These are phyloP conservation scores for Trichophyton rubrum DNA, from an alignment of 2,329 filamentous ascomycete genomes.

Conservation along the genomic window DNA sequence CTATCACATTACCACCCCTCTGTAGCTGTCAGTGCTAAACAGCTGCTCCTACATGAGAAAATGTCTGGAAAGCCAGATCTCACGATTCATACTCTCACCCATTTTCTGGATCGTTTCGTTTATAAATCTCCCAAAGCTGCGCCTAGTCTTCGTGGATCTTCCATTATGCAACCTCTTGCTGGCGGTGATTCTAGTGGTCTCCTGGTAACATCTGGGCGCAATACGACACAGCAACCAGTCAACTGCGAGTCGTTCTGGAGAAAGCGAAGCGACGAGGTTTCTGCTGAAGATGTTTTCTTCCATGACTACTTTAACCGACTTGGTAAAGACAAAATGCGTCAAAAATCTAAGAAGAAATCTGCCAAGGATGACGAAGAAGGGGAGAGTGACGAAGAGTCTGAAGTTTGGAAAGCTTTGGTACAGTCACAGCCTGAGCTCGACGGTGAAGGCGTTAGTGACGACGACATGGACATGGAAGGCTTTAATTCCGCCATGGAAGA, in stretches of 20 bases:
- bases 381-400: slow-evolving; percentile 55
- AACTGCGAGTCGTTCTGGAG: slow-evolving; percentile 88
- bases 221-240: slow-evolving; percentile 52
- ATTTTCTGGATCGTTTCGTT: slow-evolving; percentile 97
- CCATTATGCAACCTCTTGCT: slow-evolving; percentile 91
- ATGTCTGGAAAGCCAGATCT: slow-evolving; percentile 83
- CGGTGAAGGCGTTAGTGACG: slow-evolving; percentile 45
- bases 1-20: slow-evolving; percentile 83
- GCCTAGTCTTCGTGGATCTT: slow-evolving; percentile 57
- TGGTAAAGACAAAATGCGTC: slow-evolving; percentile 48
- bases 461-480: slow-evolving; percentile 45
- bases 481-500: slow-evolving; percentile 41
- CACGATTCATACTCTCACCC: slow-evolving; percentile 76
- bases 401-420: slow-evolving; percentile 86
- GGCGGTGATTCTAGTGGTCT: slow-evolving; percentile 49
- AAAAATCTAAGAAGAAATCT: slow-evolving; percentile 44
- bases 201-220: slow-evolving; percentile 47
- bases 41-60: slow-evolving; percentile 54
- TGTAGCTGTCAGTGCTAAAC: slow-evolving; percentile 67
- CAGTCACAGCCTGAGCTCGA: slow-evolving; percentile 67
- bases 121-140: slow-evolving; percentile 77
- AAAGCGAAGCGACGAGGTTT: slow-evolving; percentile 75
- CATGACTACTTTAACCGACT: slow-evolving; percentile 84
- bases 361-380: slow-evolving; percentile 32
- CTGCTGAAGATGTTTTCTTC: slow-evolving; percentile 93